Evolutionary conservation across 2,329 filamentous ascomycete genomes (phyloP), one percentile per base, ranked within the genome.

Genomic region (Cadophora gregata): DNA sequence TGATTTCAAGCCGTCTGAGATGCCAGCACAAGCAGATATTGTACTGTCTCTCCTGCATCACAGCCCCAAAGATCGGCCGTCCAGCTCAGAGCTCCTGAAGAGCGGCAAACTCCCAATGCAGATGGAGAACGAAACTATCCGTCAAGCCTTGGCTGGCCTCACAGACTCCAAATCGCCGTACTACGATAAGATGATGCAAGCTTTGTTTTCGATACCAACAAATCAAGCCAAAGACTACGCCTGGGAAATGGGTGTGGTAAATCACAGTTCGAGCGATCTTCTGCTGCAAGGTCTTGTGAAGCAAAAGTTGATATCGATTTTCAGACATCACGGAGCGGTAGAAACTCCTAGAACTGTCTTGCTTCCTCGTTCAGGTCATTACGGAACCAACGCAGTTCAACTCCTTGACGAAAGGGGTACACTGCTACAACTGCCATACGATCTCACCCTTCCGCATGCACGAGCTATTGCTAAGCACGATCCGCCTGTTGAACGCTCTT

Each of bases 391-490:
- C 72, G 90, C 91, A 16, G 91, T 96, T 19, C 90, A 92, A 68
- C 80, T 98, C 16, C 82, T 99, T 29, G 93, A 97, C 77, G 84
- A 88, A 1, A 92, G 90, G 68, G 96, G 95, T 2, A 95, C 91
- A n/a, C 83, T 97, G 1, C 83, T 98, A 8, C 96, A 99, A 76
- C 81, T 99, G n/a, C 96, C 96, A 0, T 97, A 93, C 74, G 96
- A 99, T 77, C 82, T 98, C 25, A 97, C 93, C 1, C 84, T 98
- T 70, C 93, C 95, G 1, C 90, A 97, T 77, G 96, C 96, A 27
- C 87, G 95, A 63, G 88, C 90, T 65, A 86, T 99, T 62, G 93
- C 95, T 5, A 90, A 92, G 69, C 86, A 89, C n/a, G 83, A 85
- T 14, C 82, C 88, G 0, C 83, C 88, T 0, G 80, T 93, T 5